Evolutionary conservation across 768 basidiomycete species (phyloP), one percentile per base, ranked within the genome.

Genomic region (Coprinopsis strossmayeri): DNA sequence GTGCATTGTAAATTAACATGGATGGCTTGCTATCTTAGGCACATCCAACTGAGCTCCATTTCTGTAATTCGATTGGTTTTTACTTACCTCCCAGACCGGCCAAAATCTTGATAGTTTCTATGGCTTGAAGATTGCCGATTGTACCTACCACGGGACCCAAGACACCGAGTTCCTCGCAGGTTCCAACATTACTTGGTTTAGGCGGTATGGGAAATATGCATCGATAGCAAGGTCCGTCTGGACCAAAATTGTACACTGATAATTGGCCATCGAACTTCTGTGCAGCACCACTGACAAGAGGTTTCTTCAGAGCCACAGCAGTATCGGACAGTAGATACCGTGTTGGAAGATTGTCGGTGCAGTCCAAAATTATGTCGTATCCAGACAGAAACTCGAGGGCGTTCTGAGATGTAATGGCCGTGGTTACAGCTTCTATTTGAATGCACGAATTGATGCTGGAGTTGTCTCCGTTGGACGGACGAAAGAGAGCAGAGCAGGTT

Each of bases 261-360:
- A 92, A 72, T 61, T 91, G 90, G 0, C 90, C 90, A 52, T 91
- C 88, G 56, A 76, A 85, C 57, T 79, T 79, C 59, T 90, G 90
- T 0, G 96, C 96, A 1, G 94, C 96, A 5, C 95, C 95, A 49
- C 88, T 91, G 30, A 98, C 84, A 32, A 98, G 82, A 12, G 91
- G 87, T 40, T 82, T 88, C n/a, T 69, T 66, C 1, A 93, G 75
- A 1, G 68, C 69, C 32, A 92, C 87, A 13, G 87, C 81, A 0
- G 81, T 79, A 62, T 98, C 94, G 21, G 91, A 93, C 45, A 99
- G 74, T 17, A 98, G 78, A 65, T 98, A 98, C 3, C 96, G 85
- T 0, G 92, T 93, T 1, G 87, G 81, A 1, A 85, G 80, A 54
- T 96, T 95, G 67, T 97, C 94, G 3, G 93, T 96, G 70, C 94